Percentiles rank a stretch among this genome's conserved stretches.
Conservation (phyloP, 371 early-diverging fungal species). For the Cokeromyces recurvatus region DNA sequence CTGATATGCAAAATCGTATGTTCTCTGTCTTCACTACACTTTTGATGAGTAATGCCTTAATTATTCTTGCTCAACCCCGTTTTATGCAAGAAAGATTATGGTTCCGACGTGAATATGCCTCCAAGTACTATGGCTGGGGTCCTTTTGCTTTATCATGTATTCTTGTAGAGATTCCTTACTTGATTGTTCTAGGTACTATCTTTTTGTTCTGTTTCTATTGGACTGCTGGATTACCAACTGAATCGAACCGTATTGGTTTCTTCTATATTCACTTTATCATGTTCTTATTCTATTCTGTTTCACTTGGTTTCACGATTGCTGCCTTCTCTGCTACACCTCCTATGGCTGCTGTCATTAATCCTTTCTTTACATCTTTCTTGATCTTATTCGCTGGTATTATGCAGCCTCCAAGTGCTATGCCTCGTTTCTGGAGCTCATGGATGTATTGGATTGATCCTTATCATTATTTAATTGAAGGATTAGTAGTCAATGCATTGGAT, state of each 20-base stretch:
- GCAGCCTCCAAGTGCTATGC: constrained; percentile 61
- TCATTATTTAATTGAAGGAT: constrained; percentile 71
- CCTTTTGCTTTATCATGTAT: constrained; percentile 55
- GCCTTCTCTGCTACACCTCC: constrained; percentile 46
- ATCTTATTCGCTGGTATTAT: constrained; percentile 71
- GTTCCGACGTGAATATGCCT: constrained; percentile 68
- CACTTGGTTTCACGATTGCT: constrained; percentile 55
- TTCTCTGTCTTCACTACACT: constrained; percentile 70
- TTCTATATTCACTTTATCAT: constrained; percentile 58
- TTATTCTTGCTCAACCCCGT: constrained; percentile 71
- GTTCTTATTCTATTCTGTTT: constrained; percentile 60
- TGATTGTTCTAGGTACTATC: constrained; percentile 39
- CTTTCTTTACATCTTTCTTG: constrained; percentile 66
- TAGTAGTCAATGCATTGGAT: constrained; percentile 65
- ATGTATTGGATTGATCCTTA: constrained; percentile 73
- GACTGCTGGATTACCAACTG: constrained; percentile 61
- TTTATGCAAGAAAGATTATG: constrained; percentile 65
- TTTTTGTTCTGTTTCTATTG: constrained; percentile 68
- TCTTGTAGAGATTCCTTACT: constrained; percentile 58
- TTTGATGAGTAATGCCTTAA: constrained; percentile 59
- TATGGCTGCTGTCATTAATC: constrained; percentile 70
- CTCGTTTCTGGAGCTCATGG: constrained; percentile 71
- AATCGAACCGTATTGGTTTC: constrained; percentile 47
- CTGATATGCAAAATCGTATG: constrained; percentile 66
- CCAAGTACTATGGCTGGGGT: constrained; percentile 68